Conservation (phyloP, 306 rosid species). For the Prosopis cineraria region DNA sequence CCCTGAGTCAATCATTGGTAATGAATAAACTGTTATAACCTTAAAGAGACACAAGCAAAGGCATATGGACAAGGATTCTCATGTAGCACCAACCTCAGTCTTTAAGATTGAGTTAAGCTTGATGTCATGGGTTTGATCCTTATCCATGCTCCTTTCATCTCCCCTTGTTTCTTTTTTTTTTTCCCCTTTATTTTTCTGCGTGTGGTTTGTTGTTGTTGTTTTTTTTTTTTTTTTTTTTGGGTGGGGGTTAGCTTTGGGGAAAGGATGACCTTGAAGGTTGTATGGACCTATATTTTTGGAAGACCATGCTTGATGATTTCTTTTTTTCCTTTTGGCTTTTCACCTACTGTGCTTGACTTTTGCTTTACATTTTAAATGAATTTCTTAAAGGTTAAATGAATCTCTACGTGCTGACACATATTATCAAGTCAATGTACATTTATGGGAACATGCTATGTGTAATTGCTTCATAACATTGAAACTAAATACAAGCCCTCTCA, state of each 20-base stretch:
- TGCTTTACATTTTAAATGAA: neutral
- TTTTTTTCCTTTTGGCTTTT: neutral
- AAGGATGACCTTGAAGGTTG: neutral
- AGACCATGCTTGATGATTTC: neutral
- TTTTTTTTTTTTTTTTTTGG: neutral
- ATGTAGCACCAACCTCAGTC: neutral
- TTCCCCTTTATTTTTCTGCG: neutral
- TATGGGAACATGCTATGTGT: neutral
- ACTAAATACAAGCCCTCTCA: neutral
- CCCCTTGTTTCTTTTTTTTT: neutral
- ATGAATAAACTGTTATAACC: neutral
- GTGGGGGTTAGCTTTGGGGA: neutral
- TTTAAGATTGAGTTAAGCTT: neutral
- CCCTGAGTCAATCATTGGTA: neutral
- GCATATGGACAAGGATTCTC: neutral
- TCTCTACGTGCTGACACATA: neutral
- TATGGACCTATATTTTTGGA: neutral
- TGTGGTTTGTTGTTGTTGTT: neutral
- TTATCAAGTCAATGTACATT: neutral
- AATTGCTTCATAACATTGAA: neutral
- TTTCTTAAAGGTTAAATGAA: neutral
- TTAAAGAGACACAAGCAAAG: neutral
- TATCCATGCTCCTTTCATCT: neutral
- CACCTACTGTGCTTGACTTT: neutral
- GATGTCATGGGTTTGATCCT: neutral